Base-by-base conservation (phyloP, 2,329 filamentous ascomycete genomes). In the Coniochaeta ligniaria region DNA sequence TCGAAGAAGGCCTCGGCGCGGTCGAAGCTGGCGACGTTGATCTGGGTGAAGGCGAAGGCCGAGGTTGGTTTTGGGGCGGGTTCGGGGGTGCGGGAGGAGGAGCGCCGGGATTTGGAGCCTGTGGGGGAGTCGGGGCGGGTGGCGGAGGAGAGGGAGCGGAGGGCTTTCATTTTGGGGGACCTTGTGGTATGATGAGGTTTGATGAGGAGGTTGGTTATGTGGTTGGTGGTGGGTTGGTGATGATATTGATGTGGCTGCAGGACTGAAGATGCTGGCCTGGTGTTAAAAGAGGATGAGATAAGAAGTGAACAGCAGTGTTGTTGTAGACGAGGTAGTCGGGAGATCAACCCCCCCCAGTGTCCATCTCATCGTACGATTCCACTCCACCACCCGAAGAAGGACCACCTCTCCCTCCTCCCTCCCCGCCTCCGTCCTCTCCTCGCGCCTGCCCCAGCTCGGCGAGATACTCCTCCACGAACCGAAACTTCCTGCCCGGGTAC, bases 41-140 rank as follows among this genome's bases (percentile, higher is more conserved):
- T 57, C 35, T 57, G 54, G 8, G 54, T 57, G 54, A 57, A 57
- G 54, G 54, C 54, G 22, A 57, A 57, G 54, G n/a, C n/a, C 31
- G 54, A 22, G 7, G 33, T 14, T 6, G 54, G 54, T 36, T 36
- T 57, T 31, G 22, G 20, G 43, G 20, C 6, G 9, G 47, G 47
- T 8, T 50, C 45, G 22, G 22, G 24, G 22, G 47, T 52, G 47
- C 24, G 24, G 24, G 47, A 31, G 26, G 24, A 31, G 11, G 47
- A 52, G 24, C 45, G 45, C 8, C 22, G 20, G 45, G 45, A 50
- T 28, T 31, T 28, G 47, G 22, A 17, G 47, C n/a, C n/a, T n/a
- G 47, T 52, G 2, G 47, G 24, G 1, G 47, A 31, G 47, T 31
- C 47, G 5, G 22, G 24, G 12, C 47, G 47, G 24, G 24, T n/a